Conservation (phyloP, 1,284 basidiomycete genomes). For the Microbotryum silenes-acaulis region DNA sequence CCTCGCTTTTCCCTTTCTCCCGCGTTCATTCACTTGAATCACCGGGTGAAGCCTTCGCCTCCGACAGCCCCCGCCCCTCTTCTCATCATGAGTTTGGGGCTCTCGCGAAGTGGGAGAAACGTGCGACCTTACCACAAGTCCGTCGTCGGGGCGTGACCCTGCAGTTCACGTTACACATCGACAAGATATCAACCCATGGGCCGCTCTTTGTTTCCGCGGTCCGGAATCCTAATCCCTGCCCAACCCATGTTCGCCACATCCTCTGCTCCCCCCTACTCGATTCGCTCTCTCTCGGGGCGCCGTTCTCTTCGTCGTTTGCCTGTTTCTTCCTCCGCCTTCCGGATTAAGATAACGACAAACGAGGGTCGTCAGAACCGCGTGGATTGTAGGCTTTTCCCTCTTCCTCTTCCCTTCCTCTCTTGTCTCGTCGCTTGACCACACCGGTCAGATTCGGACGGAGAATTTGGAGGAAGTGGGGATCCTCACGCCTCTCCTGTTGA, state of each 20-base stretch:
- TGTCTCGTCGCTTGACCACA: background rate
- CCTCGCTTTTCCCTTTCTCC: background rate
- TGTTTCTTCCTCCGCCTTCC: background rate
- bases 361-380: slow-evolving; percentile 9
- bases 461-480: background rate
- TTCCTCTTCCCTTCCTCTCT: background rate
- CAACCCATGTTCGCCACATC: background rate
- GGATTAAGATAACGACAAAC: background rate
- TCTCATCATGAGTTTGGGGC: no score
- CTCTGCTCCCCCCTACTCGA: background rate
- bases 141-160: no score
- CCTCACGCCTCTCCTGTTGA: slow-evolving; percentile 6
- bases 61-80: no score
- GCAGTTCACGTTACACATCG: no score
- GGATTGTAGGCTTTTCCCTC: slow-evolving; percentile 9
- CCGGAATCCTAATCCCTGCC: background rate
- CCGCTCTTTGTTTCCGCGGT: background rate
- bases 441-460: background rate
- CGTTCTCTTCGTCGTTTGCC: slow-evolving; percentile 2
- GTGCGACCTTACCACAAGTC: no score
- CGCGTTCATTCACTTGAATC: background rate
- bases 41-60: background rate
- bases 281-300: slow-evolving; percentile 1
- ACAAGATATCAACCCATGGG: no score
- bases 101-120: no score